A percentile compares a stretch with the other conserved stretches of the same genome.
phyloP scores from a whole-genome alignment of 306 rosid genomes.

The Cyamopsis tetragonoloba region DNA sequence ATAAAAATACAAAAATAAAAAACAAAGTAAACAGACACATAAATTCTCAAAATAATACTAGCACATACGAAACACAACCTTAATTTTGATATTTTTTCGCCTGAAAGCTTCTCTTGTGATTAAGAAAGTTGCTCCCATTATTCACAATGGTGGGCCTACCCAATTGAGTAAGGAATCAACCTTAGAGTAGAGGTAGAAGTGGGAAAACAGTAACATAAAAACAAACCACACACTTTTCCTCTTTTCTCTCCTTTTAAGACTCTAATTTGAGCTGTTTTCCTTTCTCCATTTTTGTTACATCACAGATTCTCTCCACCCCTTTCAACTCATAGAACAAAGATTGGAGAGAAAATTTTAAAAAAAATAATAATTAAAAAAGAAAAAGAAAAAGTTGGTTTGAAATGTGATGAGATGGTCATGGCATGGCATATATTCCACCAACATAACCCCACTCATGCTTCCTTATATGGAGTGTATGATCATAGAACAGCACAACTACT shows the following conservation, averaged over 20 bases:
- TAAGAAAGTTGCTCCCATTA: constrained; percentile 60
- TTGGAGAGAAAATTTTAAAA: not conserved
- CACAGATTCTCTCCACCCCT: constrained; percentile 69
- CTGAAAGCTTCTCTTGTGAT: constrained; percentile 40
- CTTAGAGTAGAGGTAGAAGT: constrained; percentile 32
- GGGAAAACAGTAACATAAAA: constrained; percentile 75
- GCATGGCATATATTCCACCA: constrained; percentile 96
- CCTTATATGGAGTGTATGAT: constrained; percentile 92
- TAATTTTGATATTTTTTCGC: constrained; percentile 19
- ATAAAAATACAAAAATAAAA: too few species aligned
- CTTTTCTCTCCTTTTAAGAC: constrained; percentile 90
- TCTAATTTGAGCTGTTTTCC: constrained; percentile 54
- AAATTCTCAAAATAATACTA: too few species aligned
- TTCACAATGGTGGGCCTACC: constrained; percentile 64
- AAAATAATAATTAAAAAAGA: too few species aligned
- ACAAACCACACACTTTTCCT: constrained; percentile 83
- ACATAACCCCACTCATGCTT: constrained; percentile 86
- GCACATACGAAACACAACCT: too few species aligned
- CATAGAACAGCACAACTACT: constrained; percentile 50
- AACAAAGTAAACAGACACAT: too few species aligned
- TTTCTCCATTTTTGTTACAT: constrained; percentile 56
- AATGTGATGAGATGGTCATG: constrained; percentile 42
- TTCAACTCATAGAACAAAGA: constrained; percentile 72
- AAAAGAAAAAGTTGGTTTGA: constrained; percentile 44
- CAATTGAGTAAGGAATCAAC: constrained; percentile 61